phyloP scores from a whole-genome alignment of 2,329 filamentous ascomycete species.

The Ceratocystis destructans region DNA sequence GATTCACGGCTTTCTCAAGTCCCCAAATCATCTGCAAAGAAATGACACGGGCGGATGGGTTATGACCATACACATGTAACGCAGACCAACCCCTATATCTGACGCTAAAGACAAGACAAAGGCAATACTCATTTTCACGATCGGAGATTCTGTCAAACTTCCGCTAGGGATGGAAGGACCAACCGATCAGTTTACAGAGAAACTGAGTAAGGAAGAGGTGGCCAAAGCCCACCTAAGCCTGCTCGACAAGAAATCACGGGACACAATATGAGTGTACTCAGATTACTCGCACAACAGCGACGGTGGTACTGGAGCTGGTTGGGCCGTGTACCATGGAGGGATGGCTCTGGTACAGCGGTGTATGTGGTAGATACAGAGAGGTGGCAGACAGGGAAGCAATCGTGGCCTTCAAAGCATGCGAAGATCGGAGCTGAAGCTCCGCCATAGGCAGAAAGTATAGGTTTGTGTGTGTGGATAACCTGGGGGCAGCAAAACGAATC shows the following conservation, averaged over 20 bases:
- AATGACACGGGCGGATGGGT: neutral
- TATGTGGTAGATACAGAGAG: neutral
- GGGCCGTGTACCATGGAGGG: neutral
- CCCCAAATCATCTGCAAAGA: neutral
- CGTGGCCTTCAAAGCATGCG: too few species aligned
- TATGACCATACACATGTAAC: neutral
- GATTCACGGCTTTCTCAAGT: neutral
- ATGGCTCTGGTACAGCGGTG: neutral
- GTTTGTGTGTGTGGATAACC: too few species aligned
- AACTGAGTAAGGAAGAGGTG: neutral
- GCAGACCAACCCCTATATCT: neutral
- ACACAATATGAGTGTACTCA: neutral
- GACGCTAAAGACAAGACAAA: neutral
- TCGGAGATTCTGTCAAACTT: neutral
- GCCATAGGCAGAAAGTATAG: too few species aligned
- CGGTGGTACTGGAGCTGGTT: neutral
- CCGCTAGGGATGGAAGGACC: neutral
- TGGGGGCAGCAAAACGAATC: too few species aligned
- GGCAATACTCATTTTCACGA: neutral
- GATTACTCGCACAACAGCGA: neutral
- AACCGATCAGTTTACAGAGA: neutral
- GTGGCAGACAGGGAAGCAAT: neutral
- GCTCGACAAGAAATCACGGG: neutral
- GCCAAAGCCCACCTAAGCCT: neutral
- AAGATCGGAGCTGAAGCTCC: too few species aligned